Percentiles rank a stretch among this genome's conserved stretches.
phyloP scores from a whole-genome alignment of 495 filamentous ascomycete species.

The Hyaloscypha finlandica region DNA sequence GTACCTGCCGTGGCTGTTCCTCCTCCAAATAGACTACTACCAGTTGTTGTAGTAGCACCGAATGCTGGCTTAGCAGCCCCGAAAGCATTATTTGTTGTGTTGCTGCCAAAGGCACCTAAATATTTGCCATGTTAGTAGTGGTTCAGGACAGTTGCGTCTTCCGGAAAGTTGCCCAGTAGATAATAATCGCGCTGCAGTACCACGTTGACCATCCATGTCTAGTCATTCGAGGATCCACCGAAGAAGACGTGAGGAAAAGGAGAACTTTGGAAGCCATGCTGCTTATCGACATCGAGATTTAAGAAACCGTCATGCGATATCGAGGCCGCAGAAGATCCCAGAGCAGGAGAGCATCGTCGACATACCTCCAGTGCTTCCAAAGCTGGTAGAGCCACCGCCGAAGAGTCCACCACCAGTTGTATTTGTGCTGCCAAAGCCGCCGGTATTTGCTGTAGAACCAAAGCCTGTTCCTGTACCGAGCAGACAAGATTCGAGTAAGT shows the following conservation, averaged over 20 bases:
- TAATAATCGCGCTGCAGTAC: not conserved
- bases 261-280: not conserved
- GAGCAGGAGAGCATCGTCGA: constrained; percentile 28
- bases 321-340: constrained; percentile 19
- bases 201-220: constrained; percentile 1
- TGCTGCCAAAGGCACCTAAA: constrained; percentile 29
- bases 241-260: not conserved
- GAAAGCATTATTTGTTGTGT: constrained; percentile 28
- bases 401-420: constrained; percentile 53
- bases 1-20: constrained; percentile 47
- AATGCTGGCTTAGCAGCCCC: constrained; percentile 29
- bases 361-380: constrained; percentile 36
- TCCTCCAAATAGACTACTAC: constrained; percentile 45
- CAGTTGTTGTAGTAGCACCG: constrained; percentile 36
- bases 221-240: not conserved
- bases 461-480: constrained; percentile 43
- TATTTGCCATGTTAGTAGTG: constrained; percentile 21
- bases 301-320: constrained; percentile 11
- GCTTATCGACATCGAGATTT: constrained; percentile 8
- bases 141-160: not conserved
- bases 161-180: not conserved
- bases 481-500: constrained; percentile 36
- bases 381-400: constrained; percentile 26
- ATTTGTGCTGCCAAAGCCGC: constrained; percentile 45
- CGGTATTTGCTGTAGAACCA: constrained; percentile 46